These are phyloP conservation scores for Penicillium crystallinum DNA, from an alignment of 495 filamentous ascomycete genomes.

Conservation along the genomic window DNA sequence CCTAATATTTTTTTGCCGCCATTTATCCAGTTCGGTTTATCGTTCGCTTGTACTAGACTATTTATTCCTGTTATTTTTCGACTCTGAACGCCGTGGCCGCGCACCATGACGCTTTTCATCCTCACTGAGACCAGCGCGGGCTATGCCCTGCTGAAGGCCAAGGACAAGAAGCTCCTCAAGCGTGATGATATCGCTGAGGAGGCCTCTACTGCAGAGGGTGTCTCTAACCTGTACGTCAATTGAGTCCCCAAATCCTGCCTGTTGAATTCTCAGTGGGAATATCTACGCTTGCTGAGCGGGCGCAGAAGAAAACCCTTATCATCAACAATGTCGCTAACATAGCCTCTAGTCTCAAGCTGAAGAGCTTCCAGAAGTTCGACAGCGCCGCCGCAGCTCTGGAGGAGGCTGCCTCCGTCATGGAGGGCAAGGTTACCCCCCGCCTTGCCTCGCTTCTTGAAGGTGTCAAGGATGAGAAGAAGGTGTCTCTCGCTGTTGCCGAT, in stretches of 20 bases:
- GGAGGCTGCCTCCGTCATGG: slow-evolving; percentile 79
- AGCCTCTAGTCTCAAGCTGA: slow-evolving; percentile 73
- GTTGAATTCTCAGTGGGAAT: slow-evolving; percentile 7
- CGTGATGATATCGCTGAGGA: slow-evolving; percentile 69
- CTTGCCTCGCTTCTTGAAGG: slow-evolving; percentile 74
- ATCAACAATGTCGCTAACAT: slow-evolving; percentile 23
- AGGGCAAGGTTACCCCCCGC: slow-evolving; percentile 94
- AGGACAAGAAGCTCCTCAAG: slow-evolving; percentile 96
- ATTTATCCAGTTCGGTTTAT: slow-evolving; percentile 12
- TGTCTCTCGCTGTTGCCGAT: slow-evolving; percentile 90
- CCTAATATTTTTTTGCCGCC: slow-evolving; percentile 13
- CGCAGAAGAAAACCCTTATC: slow-evolving; percentile 26
- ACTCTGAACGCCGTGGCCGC: slow-evolving; percentile 29
- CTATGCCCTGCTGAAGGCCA: slow-evolving; percentile 95
- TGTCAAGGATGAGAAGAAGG: slow-evolving; percentile 97
- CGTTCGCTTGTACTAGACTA: background rate
- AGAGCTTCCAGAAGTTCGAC: slow-evolving; percentile 95
- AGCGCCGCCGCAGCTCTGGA: slow-evolving; percentile 79
- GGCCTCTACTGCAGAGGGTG: slow-evolving; percentile 73
- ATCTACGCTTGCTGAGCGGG: slow-evolving; percentile 1
- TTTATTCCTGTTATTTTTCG: slow-evolving; percentile 10
- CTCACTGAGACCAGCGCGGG: slow-evolving; percentile 92
- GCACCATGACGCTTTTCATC: slow-evolving; percentile 70
- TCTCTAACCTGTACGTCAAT: slow-evolving; percentile 72
- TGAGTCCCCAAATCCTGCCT: background rate